phyloP scores from a whole-genome alignment of 2,329 filamentous ascomycete species.

The Byssoonygena ceratinophila region DNA sequence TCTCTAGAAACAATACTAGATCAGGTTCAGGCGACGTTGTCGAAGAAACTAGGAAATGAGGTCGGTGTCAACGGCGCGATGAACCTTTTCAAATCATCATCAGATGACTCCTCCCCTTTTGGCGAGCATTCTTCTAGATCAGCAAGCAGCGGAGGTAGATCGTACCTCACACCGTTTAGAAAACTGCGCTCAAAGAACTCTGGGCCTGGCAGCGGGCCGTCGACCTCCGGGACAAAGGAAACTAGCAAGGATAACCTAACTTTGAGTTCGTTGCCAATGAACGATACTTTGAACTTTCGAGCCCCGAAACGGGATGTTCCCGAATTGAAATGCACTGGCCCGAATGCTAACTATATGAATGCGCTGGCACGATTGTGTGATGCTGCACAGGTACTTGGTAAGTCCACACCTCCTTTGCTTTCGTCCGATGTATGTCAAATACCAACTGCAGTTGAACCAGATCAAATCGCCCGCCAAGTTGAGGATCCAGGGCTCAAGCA shows the following conservation, averaged over 20 bases:
- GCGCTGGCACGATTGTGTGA: constrained; percentile 85
- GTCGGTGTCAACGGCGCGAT: constrained; percentile 70
- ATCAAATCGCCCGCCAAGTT: constrained; percentile 91
- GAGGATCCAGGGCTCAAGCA: constrained; percentile 88
- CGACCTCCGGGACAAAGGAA: constrained; percentile 31
- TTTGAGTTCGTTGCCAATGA: constrained; percentile 72
- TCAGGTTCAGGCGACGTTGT: constrained; percentile 63
- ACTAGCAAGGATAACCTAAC: constrained; percentile 50
- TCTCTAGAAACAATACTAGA: constrained; percentile 74
- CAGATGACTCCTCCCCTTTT: constrained; percentile 38
- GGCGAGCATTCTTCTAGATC: constrained; percentile 35
- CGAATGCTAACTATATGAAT: constrained; percentile 83
- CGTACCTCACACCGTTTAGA: constrained; percentile 76
- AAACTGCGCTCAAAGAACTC: constrained; percentile 85
- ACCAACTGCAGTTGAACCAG: constrained; percentile 37
- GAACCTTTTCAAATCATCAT: constrained; percentile 59
- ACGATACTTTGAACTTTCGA: constrained; percentile 47
- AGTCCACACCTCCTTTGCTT: constrained; percentile 28
- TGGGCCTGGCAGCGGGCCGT: constrained; percentile 37
- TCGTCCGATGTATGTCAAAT: neutral
- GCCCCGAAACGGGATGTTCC: constrained; percentile 61
- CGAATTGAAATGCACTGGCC: constrained; percentile 63
- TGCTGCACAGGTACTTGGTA: constrained; percentile 84
- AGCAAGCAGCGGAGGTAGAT: constrained; percentile 59
- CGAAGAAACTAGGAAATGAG: constrained; percentile 82